Conservation (phyloP, 805 yeast genomes). For the Pichia nanzhaoensis region DNA sequence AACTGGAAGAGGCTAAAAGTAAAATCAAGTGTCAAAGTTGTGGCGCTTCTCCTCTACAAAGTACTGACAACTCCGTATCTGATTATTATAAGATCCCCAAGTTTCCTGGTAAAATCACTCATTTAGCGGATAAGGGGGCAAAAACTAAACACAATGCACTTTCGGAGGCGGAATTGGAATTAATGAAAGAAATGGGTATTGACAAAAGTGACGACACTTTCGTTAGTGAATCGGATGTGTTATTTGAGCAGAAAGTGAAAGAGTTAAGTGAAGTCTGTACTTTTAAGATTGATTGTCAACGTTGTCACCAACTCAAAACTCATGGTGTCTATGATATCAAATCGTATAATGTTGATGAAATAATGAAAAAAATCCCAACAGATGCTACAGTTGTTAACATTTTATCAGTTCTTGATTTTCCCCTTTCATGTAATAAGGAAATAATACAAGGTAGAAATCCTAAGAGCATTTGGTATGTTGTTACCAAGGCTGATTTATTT, state of each 20-base stretch:
- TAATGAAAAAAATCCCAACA: slow-evolving; percentile 35
- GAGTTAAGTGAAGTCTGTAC: background rate
- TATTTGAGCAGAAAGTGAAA: slow-evolving; percentile 2
- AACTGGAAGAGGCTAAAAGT: background rate
- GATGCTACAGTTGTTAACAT: slow-evolving; percentile 50
- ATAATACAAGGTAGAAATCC: slow-evolving; percentile 33
- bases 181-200: slow-evolving; percentile 6
- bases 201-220: background rate
- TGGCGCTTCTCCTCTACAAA: slow-evolving; percentile 45
- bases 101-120: background rate
- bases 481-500: slow-evolving; percentile 37
- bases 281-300: slow-evolving; percentile 1
- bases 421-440: slow-evolving; percentile 43
- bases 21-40: slow-evolving; percentile 42
- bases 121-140: background rate
- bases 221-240: background rate
- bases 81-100: slow-evolving; percentile 34
- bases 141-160: background rate
- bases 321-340: slow-evolving; percentile 7
- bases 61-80: slow-evolving; percentile 23
- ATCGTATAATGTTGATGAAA: slow-evolving; percentile 21
- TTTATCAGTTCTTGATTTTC: slow-evolving; percentile 66
- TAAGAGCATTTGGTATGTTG: slow-evolving; percentile 33
- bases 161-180: slow-evolving; percentile 3
- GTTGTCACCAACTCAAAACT: slow-evolving; percentile 5